Evolutionary conservation across 257 asterid genomes (phyloP), one percentile per base, ranked within the genome.

Genomic region (Ehretia macrophylla): DNA sequence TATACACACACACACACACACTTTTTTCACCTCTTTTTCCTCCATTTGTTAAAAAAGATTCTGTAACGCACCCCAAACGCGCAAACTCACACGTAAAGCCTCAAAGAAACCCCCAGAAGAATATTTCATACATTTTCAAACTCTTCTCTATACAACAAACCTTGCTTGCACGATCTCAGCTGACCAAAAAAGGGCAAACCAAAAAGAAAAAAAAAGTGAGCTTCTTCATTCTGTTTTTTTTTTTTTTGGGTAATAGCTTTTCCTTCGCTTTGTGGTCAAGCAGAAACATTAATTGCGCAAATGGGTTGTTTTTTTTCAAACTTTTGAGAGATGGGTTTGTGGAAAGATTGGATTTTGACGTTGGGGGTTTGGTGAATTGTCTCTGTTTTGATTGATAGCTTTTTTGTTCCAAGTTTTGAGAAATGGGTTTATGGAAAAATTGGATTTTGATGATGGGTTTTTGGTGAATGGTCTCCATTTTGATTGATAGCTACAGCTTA

Each of bases 121-220:
- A 46, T 9, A 49, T 8, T 51, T 55, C 32, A 13, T 19, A 17
- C 57, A 10, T 21, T 32, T n/a, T 39, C 20, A 14, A n/a, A 53
- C 35, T 54, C 60, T 13, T 42, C 46, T 52, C 18, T 14, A 27
- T 35, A n/a, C 62, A 50, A 17, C 50, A 51, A 14, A 51, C 73
- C 79, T 77, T 79, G 85, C 85, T 72, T 76, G 76, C 83, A 81
- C 87, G 93, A 77, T 70, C 87, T 63, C 77, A 69, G 60, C 45
- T 5, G 58, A 38, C 32, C 14, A 32, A 18, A 38, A 17, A 17
- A 9, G 21, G 38, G 12, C 14, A 23, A 32, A 51, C 55, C n/a
- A n/a, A n/a, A n/a, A n/a, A n/a, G n/a, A n/a, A n/a, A 22, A 23
- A 54, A 39, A 54, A 60, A 68, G 76, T 69, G 48, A 67, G 71